Conservation (phyloP, 345 rosid species). For the Euphorbia pulcherrima region DNA sequence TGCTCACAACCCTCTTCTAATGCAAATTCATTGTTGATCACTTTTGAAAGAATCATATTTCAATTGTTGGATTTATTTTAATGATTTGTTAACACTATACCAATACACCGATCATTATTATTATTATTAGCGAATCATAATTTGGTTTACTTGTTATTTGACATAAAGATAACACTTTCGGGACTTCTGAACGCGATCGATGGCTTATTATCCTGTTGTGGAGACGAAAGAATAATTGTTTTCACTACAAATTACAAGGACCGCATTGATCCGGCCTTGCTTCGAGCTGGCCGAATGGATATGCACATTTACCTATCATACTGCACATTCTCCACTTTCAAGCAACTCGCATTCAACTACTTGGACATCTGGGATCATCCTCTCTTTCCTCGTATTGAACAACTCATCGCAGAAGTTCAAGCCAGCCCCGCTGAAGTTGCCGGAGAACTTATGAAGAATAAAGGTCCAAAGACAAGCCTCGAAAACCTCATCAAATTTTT, state of each 20-base stretch:
- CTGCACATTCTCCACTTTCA: constrained; percentile 40
- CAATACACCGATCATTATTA: too few species aligned
- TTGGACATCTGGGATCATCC: constrained; percentile 25
- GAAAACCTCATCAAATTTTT: constrained; percentile 27
- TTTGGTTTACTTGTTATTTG: not conserved
- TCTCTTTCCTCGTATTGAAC: constrained; percentile 22
- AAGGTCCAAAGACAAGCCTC: constrained; percentile 19
- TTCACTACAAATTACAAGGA: constrained; percentile 48
- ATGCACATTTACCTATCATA: constrained; percentile 36
- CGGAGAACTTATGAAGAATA: constrained; percentile 35
- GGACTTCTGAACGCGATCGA: constrained; percentile 41
- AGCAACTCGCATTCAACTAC: constrained; percentile 39
- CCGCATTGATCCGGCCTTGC: constrained; percentile 36
- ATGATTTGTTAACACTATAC: too few species aligned
- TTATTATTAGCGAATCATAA: too few species aligned
- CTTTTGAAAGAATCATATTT: too few species aligned
- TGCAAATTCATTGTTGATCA: too few species aligned
- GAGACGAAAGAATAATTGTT: constrained; percentile 42
- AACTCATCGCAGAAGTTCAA: constrained; percentile 26
- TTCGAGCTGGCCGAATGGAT: constrained; percentile 49
- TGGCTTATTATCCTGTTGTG: constrained; percentile 44
- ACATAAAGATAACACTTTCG: constrained; percentile 30
- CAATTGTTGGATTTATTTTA: too few species aligned
- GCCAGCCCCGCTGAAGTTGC: constrained; percentile 42
- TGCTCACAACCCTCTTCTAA: too few species aligned